Base-by-base conservation (phyloP, 371 early-diverging fungal species). In the Lichtheimia ramosa region DNA sequence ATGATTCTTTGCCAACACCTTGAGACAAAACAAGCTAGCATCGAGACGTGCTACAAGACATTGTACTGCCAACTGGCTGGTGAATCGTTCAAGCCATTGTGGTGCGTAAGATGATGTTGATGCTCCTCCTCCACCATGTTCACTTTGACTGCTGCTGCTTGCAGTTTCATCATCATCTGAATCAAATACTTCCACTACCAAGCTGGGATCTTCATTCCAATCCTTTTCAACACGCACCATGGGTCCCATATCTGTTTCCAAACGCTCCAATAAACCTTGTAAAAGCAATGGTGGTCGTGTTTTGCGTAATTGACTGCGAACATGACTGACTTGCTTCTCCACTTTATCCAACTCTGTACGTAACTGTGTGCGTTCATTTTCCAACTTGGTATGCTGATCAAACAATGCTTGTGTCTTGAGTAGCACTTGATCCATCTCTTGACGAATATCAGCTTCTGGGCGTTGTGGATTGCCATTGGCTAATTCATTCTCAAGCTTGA, bases 21-120 rank as follows among this genome's bases (percentile, higher is more conserved):
- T 83, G 53, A 85, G 79, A 5, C 82, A 79, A 46, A 83, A 83
- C 0, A 85, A 62, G 25, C 83, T 85, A 10, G 86, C 81, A 65
- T 83, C 83, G 3, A 85, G 66, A 5, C 77, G 63, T 15, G 70
- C 42, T 5, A 77, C 56, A 7, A 70, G 64, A 13, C 81, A 81
- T 25, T 74, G 70, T 10, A 70, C 61, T 43, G 71, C 62, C 41
- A 74, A 43, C 28, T 70, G 69, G 61, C 54, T 54, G 60, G 69
- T 52, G 61, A 66, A 58, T 55, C 70, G 54, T 58, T 71, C n/a
- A 54, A 71, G 39, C 43, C 52, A 51, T 10, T 42, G 18, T 2
- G 59, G 59, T 18, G 46, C 13, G 12, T 24, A 53, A 18, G 27
- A 43, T 25, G 43, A 34, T 34, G 34, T 34, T 2, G 34, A 34